A percentile compares a stretch with the other conserved stretches of the same genome.
These are phyloP conservation scores for Teunomyces lycoperdinae DNA, from an alignment of 805 yeast genomes.

Conservation along the genomic window DNA sequence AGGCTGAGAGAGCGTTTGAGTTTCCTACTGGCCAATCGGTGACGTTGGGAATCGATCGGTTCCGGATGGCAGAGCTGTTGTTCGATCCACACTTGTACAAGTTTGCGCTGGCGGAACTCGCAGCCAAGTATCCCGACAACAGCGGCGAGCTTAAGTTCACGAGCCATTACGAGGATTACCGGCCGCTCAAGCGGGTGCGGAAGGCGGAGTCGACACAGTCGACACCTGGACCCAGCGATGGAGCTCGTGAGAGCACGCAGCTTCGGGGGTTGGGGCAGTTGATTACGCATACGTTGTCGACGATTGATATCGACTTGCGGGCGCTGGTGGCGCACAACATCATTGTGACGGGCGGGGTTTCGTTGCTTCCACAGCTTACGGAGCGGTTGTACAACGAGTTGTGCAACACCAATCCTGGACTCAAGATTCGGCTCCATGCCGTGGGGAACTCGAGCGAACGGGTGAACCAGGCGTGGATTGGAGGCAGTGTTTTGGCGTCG, in stretches of 20 bases:
- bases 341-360: constrained; percentile 80
- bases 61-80: constrained; percentile 65
- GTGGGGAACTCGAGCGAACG: constrained; percentile 78
- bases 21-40: constrained; percentile 72
- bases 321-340: constrained; percentile 87
- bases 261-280: constrained; percentile 58
- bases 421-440: constrained; percentile 80
- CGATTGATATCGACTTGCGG: constrained; percentile 76
- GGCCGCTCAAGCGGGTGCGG: constrained; percentile 65
- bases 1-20: constrained; percentile 55
- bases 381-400: constrained; percentile 75
- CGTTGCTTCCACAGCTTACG: constrained; percentile 76
- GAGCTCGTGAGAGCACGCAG: constrained; percentile 8
- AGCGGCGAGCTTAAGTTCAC: constrained; percentile 53
- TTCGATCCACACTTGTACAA: constrained; percentile 57
- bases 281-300: constrained; percentile 51
- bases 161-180: constrained; percentile 57
- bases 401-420: constrained; percentile 69
- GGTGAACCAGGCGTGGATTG: constrained; percentile 82
- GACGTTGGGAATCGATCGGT: constrained; percentile 60
- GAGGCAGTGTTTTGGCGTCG: constrained; percentile 84
- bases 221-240: constrained; percentile 19
- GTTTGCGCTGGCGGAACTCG: constrained; percentile 20
- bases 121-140: constrained; percentile 32
- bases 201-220: constrained; percentile 38